phyloP scores from a whole-genome alignment of 2,329 filamentous ascomycete genomes.

The Pseudogymnoascus sp. region DNA sequence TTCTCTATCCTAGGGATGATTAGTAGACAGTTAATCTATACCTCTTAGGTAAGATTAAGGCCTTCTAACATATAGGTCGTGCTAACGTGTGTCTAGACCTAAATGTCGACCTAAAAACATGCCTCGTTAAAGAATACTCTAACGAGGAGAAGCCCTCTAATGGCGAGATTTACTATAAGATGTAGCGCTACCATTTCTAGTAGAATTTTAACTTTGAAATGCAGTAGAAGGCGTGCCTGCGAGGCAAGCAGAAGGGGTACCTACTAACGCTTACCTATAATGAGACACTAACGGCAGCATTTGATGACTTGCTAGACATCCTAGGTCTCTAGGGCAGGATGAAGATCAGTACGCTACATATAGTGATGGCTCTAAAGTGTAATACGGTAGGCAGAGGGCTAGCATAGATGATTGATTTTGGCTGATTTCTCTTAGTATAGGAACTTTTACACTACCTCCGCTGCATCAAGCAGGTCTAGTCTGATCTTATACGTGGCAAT shows the following conservation, averaged over 20 bases:
- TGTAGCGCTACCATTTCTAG: constrained; percentile 23
- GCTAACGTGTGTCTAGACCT: constrained; percentile 20
- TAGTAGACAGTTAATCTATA: constrained; percentile 17
- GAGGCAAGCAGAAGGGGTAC: background rate
- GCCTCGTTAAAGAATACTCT: constrained; percentile 28
- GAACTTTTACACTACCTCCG: constrained; percentile 8
- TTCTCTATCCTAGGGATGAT: constrained; percentile 13
- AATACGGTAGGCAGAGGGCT: constrained; percentile 11
- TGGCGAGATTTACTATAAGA: constrained; percentile 29
- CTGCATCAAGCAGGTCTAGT: constrained; percentile 5
- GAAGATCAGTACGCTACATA: constrained; percentile 16
- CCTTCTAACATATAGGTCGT: background rate
- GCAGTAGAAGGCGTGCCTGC: constrained; percentile 17
- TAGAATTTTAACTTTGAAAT: constrained; percentile 14
- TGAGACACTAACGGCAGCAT: constrained; percentile 12
- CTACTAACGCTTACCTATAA: background rate
- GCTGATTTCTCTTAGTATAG: background rate
- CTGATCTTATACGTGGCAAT: background rate
- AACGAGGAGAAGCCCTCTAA: constrained; percentile 25
- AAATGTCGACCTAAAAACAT: constrained; percentile 20
- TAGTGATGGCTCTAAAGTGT: constrained; percentile 14
- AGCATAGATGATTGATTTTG: background rate
- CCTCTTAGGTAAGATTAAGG: constrained; percentile 4
- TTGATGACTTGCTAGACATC: constrained; percentile 16
- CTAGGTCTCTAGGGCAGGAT: constrained; percentile 15